Conservation (phyloP, 2,329 filamentous ascomycete species). For the Erysiphe neolycopersici region DNA sequence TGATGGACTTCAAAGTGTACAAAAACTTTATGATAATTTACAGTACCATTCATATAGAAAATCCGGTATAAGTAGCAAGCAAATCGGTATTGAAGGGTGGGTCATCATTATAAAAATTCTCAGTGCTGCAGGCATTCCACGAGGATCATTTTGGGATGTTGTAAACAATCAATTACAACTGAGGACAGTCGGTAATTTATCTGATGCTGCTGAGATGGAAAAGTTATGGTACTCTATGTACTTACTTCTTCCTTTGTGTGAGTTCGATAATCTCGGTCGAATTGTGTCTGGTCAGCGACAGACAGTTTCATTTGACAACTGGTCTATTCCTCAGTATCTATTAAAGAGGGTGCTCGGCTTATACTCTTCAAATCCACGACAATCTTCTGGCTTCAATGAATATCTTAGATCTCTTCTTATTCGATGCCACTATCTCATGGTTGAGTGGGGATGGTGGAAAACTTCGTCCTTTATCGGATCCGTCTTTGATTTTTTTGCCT, state of each 20-base stretch:
- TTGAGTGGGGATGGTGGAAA: conserved; percentile 38
- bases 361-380: conserved; percentile 27
- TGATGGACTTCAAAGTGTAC: conserved; percentile 19
- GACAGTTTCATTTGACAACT: conserved; percentile 24
- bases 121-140: conserved; percentile 22
- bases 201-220: conserved; percentile 25
- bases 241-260: conserved; percentile 29
- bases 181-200: conserved; percentile 13
- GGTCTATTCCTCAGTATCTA: conserved; percentile 29
- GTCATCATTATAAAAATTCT: conserved; percentile 28
- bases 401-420: conserved; percentile 32
- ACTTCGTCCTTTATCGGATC: conserved; percentile 26
- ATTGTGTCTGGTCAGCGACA: conserved; percentile 18
- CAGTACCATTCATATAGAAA: conserved; percentile 20
- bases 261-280: conserved; percentile 29
- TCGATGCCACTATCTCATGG: conserved; percentile 34
- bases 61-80: conserved; percentile 23
- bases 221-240: conserved; percentile 31
- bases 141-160: conserved; percentile 33
- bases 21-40: conserved; percentile 21
- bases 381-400: conserved; percentile 34
- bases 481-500: conserved; percentile 42
- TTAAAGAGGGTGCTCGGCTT: conserved; percentile 29
- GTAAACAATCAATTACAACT: conserved; percentile 19
- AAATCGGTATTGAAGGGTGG: conserved; percentile 26